Base-by-base conservation (phyloP, 129 eudicot genomes). In the Centrapalus pauciflorus region DNA sequence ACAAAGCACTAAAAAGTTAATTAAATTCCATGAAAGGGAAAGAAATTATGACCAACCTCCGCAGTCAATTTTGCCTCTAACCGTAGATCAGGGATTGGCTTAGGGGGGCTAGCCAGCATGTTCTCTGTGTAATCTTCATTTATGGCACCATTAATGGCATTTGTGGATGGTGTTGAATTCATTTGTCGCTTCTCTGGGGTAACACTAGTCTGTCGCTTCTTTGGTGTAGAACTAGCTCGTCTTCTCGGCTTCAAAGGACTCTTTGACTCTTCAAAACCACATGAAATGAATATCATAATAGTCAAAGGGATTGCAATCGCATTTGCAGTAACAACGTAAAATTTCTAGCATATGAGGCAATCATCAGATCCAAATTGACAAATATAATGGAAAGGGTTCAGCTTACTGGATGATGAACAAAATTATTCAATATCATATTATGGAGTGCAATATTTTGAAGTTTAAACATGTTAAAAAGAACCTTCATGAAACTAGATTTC, bases 31-130 rank as follows among this genome's bases (percentile, higher is more conserved):
- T 45, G 61, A n/a, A 23, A 35, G 35, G 37, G 33, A 10, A 57
- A 61, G 46, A 30, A 32, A 26, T 13, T 48, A n/a, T 38, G 71
- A 58, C 88, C 32, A 71, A 93, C 98, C 98, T 93, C 96, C 25
- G 98, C 95, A 66, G 78, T 80, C 81, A 70, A 14, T 78, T 89
- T 93, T 29, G 96, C 99, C 77, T 93, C 99, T 71, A 86, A 74
- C 61, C 96, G 76, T 54, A 89, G 64, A 86, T 93, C 82, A 55
- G 99, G 99, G 71, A 85, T 43, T 34, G 76, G 62, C 69, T 66
- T 87, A 28, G 79, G 49, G n/a, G 77, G 80, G 33, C 73, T 79
- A 61, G 78, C 72, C 59, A 76, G 64, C 72, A 71, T 28, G 45
- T 74, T 76, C 29, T 64, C 73, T n/a, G 30, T 76, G 38, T 46